Evolutionary conservation across 495 filamentous ascomycete species (phyloP).

Genomic region (Aeminium ludgeri): DNA sequence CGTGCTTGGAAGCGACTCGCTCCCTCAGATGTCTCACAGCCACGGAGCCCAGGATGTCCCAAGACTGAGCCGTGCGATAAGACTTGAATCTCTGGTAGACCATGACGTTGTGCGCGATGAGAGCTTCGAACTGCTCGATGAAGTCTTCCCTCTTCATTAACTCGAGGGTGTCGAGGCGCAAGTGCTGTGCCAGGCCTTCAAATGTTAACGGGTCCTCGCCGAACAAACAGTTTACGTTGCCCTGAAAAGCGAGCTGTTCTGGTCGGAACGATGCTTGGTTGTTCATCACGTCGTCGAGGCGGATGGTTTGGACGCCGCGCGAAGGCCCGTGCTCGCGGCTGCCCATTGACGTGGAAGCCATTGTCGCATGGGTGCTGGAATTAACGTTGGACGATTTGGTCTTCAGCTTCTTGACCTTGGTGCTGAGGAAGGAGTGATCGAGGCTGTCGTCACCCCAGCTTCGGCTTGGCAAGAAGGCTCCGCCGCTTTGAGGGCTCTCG

Average conservation of each 20-base stretch:
- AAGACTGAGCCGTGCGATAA: slow-evolving; percentile 21
- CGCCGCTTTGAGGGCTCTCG: slow-evolving; percentile 19
- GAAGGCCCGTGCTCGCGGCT: too few species aligned
- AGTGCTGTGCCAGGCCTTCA: slow-evolving; percentile 23
- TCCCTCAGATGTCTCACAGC: slow-evolving; percentile 12
- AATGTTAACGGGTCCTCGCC: slow-evolving; percentile 16
- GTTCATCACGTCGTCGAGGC: slow-evolving; percentile 21
- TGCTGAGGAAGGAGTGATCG: slow-evolving; percentile 29
- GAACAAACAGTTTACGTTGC: slow-evolving; percentile 13
- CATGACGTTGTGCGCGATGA: slow-evolving; percentile 20
- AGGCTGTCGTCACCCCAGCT: slow-evolving; percentile 29
- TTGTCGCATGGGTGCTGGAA: neutral
- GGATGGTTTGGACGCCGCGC: slow-evolving; percentile 5
- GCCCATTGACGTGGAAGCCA: too few species aligned
- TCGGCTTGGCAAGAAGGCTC: slow-evolving; percentile 15
- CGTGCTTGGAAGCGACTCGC: slow-evolving; percentile 7
- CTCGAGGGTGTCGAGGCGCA: slow-evolving; percentile 15
- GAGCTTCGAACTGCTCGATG: neutral
- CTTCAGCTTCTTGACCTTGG: slow-evolving; percentile 14
- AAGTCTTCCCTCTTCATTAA: slow-evolving; percentile 13
- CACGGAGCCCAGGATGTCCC: slow-evolving; percentile 18
- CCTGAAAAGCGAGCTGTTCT: slow-evolving; percentile 23
- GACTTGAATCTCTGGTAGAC: too few species aligned
- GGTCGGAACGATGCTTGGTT: slow-evolving; percentile 23
- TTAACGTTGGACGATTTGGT: slow-evolving; percentile 1